These are phyloP conservation scores for Coniosporium tulheliwenetii DNA, from an alignment of 2,329 filamentous ascomycete genomes.

Conservation along the genomic window DNA sequence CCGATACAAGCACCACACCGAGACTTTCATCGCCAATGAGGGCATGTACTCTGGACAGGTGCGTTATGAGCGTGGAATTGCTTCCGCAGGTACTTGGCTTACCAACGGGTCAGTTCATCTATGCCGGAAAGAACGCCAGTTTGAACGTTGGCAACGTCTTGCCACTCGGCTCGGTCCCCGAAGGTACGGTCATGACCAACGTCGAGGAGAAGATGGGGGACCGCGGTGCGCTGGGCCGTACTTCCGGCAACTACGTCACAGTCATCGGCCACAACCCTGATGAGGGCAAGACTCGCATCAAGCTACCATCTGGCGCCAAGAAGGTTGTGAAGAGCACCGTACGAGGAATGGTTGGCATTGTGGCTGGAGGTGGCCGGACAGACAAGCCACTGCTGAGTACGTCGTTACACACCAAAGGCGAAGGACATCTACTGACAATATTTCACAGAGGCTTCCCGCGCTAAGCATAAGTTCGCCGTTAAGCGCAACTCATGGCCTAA, in stretches of 20 bases:
- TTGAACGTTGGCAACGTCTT: conserved; percentile 97
- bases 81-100: too few species aligned
- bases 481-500: conserved; percentile 99
- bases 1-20: conserved; percentile 91
- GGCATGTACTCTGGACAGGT: conserved; percentile 89
- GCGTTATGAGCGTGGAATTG: too few species aligned
- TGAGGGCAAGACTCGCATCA: conserved; percentile 99
- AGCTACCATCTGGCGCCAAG: conserved; percentile 98
- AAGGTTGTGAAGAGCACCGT: conserved; percentile 88
- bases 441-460: conserved; percentile 79
- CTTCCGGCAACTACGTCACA: conserved; percentile 98
- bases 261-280: conserved; percentile 96
- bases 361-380: conserved; percentile 97
- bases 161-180: conserved; percentile 82
- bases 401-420: conserved; percentile 17
- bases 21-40: conserved; percentile 99
- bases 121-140: conserved; percentile 96
- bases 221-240: conserved; percentile 89
- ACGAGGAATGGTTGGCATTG: conserved; percentile 98
- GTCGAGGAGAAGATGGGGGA: conserved; percentile 98
- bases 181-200: conserved; percentile 98
- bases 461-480: conserved; percentile 99
- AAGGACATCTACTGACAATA: conserved; percentile 22
- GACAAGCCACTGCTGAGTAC: conserved; percentile 96
- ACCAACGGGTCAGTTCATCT: conserved; percentile 67